Percentiles rank a stretch among this genome's conserved stretches.
Conservation (phyloP, 176 grass and related monocot species). For the Rhipidocladum racemiflorum region DNA sequence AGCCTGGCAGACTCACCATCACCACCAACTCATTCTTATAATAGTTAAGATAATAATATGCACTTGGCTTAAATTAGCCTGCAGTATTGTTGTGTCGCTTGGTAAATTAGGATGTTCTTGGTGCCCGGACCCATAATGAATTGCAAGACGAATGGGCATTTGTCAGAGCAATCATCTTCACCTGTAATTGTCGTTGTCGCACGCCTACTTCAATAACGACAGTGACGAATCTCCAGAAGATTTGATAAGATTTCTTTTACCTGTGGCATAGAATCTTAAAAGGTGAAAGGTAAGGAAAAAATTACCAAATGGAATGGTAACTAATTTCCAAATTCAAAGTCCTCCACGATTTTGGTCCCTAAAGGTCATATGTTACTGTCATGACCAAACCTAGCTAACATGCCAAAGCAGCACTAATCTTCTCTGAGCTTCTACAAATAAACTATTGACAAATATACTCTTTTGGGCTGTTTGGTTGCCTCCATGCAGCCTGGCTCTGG, state of each 20-base stretch:
- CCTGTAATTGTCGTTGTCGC: constrained; percentile 24
- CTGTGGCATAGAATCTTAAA: constrained; percentile 28
- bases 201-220: constrained; percentile 40
- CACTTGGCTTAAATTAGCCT: background rate
- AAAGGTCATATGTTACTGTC: constrained; percentile 13
- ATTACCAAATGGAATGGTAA: constrained; percentile 28
- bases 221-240: constrained; percentile 34
- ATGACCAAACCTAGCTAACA: constrained; percentile 23
- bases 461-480: no score
- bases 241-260: constrained; percentile 51
- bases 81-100: background rate
- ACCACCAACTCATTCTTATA: no score
- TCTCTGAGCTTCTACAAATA: background rate
- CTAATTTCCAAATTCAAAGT: constrained; percentile 45
- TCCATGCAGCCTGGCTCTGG: no score
- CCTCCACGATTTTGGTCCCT: constrained; percentile 22
- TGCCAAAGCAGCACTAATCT: background rate
- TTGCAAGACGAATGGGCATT: constrained; percentile 1
- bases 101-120: background rate
- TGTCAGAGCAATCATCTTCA: constrained; percentile 36
- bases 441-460: background rate
- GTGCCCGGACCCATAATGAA: background rate
- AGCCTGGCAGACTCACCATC: no score
- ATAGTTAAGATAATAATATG: no score
- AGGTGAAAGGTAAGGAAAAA: constrained; percentile 24